Base-by-base conservation (phyloP, 2,329 filamentous ascomycete species). In the Colletotrichum tofieldiae region DNA sequence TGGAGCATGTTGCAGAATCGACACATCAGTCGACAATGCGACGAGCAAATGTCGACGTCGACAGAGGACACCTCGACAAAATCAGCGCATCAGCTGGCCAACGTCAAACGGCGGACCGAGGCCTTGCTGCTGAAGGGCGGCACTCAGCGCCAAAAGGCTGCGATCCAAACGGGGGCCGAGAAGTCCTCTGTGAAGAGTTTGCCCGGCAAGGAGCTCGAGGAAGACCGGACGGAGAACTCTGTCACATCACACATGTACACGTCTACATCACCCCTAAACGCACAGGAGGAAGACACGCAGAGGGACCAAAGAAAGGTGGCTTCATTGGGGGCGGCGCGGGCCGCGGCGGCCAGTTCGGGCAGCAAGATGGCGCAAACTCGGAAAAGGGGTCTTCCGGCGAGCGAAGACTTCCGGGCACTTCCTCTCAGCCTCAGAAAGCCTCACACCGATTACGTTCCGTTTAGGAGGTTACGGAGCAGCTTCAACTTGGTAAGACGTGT, bases 241-340 rank as follows among this genome's bases (percentile, higher is more conserved):
- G 65, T 47, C 70, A 72, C 58, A 39, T 65, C 47, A 72, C 70
- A 29, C 70, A 72, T 23, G 70, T 72, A 39, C 70, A 72, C 39
- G 70, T 72, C 60, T 72, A 72, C 47, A 64, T 72, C 52, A 72
- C 59, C 8, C 54, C 65, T 37, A 55, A 65, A 7, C 67, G 62
- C 26, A 18, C 37, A 8, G 54, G 43, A 29, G 43, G 35, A 47
- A 59, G 37, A 18, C 23, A 45, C 18, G 11, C 54, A 39, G 20
- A 43, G 41, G 55, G 39, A 23, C 51, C 43, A 37, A 37, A 49
- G 56, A 35, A 43, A 51, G 45, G 55, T 16, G 35, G 51, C 41
- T 29, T 41, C 51, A 7, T 37, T 56, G 41, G 43, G 39, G 29
- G 58, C 64, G 29, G 47, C 68, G 41, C 56, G 52, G 43, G 29